Evolutionary conservation across 192 early-diverging fungal genomes (phyloP).

Genomic region (Linnemannia elongata): DNA sequence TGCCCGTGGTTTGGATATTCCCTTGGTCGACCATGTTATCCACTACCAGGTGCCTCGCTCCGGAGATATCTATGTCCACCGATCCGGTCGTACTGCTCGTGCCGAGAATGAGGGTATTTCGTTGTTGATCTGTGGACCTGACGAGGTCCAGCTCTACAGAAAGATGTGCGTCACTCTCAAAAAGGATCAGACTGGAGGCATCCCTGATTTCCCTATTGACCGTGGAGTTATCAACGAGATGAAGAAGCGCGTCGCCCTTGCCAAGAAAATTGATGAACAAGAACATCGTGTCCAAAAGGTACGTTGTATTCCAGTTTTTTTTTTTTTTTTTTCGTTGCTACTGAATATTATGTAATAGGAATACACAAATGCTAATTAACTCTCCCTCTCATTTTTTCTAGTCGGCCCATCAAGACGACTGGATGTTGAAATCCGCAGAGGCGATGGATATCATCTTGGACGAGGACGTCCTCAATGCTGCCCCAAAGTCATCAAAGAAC

Average conservation of each 20-base stretch:
- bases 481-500: slow-evolving; percentile 25
- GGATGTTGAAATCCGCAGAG: slow-evolving; percentile 44
- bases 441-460: slow-evolving; percentile 56
- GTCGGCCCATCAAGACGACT: slow-evolving; percentile 52
- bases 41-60: slow-evolving; percentile 96
- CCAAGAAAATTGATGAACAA: slow-evolving; percentile 82
- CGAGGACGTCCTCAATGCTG: slow-evolving; percentile 36
- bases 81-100: slow-evolving; percentile 94
- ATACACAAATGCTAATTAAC: slow-evolving; percentile 58
- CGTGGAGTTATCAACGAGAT: slow-evolving; percentile 75
- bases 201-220: slow-evolving; percentile 88
- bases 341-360: slow-evolving; percentile 10
- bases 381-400: slow-evolving; percentile 12
- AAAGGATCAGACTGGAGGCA: slow-evolving; percentile 74
- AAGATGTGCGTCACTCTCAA: slow-evolving; percentile 86
- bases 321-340: slow-evolving; percentile 1
- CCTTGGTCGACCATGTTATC: slow-evolving; percentile 91
- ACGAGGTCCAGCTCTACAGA: slow-evolving; percentile 85
- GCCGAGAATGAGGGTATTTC: slow-evolving; percentile 86
- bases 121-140: slow-evolving; percentile 86
- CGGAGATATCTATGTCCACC: slow-evolving; percentile 96
- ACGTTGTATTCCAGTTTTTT: slow-evolving; percentile 1
- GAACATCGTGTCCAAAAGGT: slow-evolving; percentile 85
- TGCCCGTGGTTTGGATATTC: slow-evolving; percentile 95
- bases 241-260: slow-evolving; percentile 84